Evolutionary conservation across 345 rosid genomes (phyloP).

Genomic region (Carallia pectinifolia): DNA sequence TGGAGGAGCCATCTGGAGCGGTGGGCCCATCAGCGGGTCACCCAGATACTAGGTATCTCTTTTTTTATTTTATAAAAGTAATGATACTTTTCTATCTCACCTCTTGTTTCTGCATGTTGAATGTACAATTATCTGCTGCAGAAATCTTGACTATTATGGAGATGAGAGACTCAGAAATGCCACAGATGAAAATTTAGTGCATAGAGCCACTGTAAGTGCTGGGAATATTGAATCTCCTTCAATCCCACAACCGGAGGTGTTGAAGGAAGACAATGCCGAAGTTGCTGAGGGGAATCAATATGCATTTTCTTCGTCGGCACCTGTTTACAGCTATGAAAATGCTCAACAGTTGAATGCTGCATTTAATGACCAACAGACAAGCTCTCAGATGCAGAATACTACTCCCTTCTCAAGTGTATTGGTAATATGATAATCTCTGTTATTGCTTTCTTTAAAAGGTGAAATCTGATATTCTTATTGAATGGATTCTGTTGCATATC

Average conservation of each 20-base stretch:
- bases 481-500: not conserved
- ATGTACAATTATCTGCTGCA: constrained; percentile 23
- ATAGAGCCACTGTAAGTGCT: constrained; percentile 42
- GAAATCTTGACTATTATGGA: constrained; percentile 68
- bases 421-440: constrained; percentile 44
- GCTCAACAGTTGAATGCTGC: constrained; percentile 58
- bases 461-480: not conserved
- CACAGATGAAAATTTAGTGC: constrained; percentile 53
- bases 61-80: not conserved
- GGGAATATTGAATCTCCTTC: constrained; percentile 59
- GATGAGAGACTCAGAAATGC: constrained; percentile 65
- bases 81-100: not conserved
- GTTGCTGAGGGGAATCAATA: constrained; percentile 64
- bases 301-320: constrained; percentile 59
- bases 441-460: not conserved
- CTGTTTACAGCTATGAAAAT: constrained; percentile 64
- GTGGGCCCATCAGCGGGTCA: constrained; percentile 48
- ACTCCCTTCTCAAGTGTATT: constrained; percentile 64
- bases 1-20: constrained; percentile 60
- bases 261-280: constrained; percentile 67
- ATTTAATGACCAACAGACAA: constrained; percentile 55
- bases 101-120: not conserved
- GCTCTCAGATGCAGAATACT: constrained; percentile 67
- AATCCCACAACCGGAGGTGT: constrained; percentile 55
- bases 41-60: constrained; percentile 63